Conservation (phyloP, 2,329 filamentous ascomycete species). For the Elsinoe ampelina region DNA sequence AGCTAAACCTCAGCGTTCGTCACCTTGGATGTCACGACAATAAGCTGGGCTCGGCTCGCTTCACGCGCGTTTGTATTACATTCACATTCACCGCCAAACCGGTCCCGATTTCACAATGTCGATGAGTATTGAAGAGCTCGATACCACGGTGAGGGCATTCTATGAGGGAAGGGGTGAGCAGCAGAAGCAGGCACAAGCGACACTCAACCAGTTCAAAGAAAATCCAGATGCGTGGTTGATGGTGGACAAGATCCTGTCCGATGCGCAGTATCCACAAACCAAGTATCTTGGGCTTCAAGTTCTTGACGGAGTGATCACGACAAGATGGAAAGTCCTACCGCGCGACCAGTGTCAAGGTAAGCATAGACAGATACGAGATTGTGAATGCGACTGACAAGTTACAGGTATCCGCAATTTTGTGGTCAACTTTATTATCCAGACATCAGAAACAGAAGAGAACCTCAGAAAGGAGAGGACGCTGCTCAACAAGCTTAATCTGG, state of each 20-base stretch:
- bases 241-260: slow-evolving; percentile 91
- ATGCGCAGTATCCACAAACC: slow-evolving; percentile 87
- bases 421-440: slow-evolving; percentile 95
- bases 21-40: slow-evolving; percentile 8
- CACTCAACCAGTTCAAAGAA: slow-evolving; percentile 98
- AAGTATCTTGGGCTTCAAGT: slow-evolving; percentile 97
- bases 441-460: slow-evolving; percentile 80
- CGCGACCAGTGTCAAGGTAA: slow-evolving; percentile 88
- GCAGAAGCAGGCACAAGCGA: slow-evolving; percentile 94
- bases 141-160: slow-evolving; percentile 91
- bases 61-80: slow-evolving; percentile 23
- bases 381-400: background rate
- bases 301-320: slow-evolving; percentile 96
- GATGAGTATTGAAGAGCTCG: slow-evolving; percentile 82
- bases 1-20: background rate
- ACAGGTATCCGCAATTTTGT: slow-evolving; percentile 94
- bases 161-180: slow-evolving; percentile 94
- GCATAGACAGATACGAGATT: slow-evolving; percentile 19
- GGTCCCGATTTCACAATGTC: slow-evolving; percentile 41
- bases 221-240: slow-evolving; percentile 96
- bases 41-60: slow-evolving; percentile 19
- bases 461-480: slow-evolving; percentile 77
- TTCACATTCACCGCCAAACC: slow-evolving; percentile 19
- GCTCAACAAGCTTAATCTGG: slow-evolving; percentile 95
- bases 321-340: slow-evolving; percentile 95